phyloP scores from a whole-genome alignment of 768 basidiomycete genomes.

The Rhodotorula toruloides region DNA sequence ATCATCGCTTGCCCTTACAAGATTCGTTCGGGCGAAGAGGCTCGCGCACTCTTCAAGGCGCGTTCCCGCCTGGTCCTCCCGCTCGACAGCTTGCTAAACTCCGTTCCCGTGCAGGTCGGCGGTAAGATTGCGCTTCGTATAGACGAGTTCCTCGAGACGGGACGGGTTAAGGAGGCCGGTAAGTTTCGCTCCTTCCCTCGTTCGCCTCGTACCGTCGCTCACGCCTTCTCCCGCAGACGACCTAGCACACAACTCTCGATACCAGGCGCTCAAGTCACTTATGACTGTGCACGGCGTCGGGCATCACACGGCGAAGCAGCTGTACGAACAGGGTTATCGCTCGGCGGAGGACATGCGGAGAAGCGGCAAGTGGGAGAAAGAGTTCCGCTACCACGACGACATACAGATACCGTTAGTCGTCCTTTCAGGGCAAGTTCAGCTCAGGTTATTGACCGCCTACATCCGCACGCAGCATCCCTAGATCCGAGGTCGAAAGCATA shows the following conservation, averaged over 20 bases:
- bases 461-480: conserved; percentile 8
- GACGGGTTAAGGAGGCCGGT: conserved; percentile 18
- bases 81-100: not conserved
- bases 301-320: conserved; percentile 17
- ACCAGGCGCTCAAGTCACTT: conserved; percentile 2
- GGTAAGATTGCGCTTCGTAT: conserved; percentile 23
- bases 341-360: conserved; percentile 20
- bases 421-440: too few relatives aligned
- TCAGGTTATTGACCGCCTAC: not conserved
- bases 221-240: not conserved
- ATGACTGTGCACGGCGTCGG: conserved; percentile 32
- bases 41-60: conserved; percentile 19
- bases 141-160: conserved; percentile 23
- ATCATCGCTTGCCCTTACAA: conserved; percentile 28
- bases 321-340: conserved; percentile 20
- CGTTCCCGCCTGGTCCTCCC: not conserved
- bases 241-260: conserved; percentile 2
- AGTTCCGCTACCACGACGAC: conserved; percentile 34
- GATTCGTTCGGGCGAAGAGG: conserved; percentile 16
- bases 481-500: conserved; percentile 24
- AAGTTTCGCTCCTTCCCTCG: not conserved
- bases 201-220: not conserved
- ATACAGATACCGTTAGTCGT: conserved; percentile 8
- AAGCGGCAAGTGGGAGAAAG: conserved; percentile 24
- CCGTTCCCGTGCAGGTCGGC: conserved; percentile 12